Percentiles rank a stretch among this genome's conserved stretches.
Conservation (phyloP, 1,139 yeast species). For the Sugiyamaella neomexicana region DNA sequence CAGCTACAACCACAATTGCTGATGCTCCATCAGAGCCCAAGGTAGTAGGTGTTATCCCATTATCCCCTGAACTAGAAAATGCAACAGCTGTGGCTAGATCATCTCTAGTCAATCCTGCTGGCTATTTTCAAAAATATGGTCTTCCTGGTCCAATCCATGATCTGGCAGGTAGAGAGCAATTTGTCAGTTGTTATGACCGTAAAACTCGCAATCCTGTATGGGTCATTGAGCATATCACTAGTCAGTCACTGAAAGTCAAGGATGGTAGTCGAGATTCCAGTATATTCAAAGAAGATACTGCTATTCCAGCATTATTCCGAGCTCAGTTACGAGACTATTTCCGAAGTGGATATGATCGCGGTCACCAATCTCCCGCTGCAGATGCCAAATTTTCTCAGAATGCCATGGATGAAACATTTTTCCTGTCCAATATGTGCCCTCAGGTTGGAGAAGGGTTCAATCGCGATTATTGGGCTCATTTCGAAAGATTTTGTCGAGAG, state of each 20-base stretch:
- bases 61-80: conserved; percentile 4
- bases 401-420: conserved; percentile 95
- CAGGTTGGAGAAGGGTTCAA: conserved; percentile 98
- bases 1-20: neutral
- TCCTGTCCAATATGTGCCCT: conserved; percentile 87
- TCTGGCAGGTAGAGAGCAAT: conserved; percentile 68
- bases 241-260: conserved; percentile 56
- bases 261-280: conserved; percentile 73
- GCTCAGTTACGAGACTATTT: conserved; percentile 80
- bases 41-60: conserved; percentile 8
- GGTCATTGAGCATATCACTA: conserved; percentile 89
- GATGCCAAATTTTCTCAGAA: conserved; percentile 85
- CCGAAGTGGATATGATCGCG: conserved; percentile 94
- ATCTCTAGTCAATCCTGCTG: conserved; percentile 59
- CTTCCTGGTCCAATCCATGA: conserved; percentile 95
- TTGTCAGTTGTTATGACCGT: conserved; percentile 83
- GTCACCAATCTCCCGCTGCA: conserved; percentile 98
- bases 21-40: neutral
- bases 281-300: conserved; percentile 81
- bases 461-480: conserved; percentile 96
- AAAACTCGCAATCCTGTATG: conserved; percentile 84
- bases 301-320: conserved; percentile 75
- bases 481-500: conserved; percentile 84
- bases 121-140: conserved; percentile 61
- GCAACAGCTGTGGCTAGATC: conserved; percentile 12